Base-by-base conservation (phyloP, 352 stramenopile genomes). In the Globisporangium okanoganense region DNA sequence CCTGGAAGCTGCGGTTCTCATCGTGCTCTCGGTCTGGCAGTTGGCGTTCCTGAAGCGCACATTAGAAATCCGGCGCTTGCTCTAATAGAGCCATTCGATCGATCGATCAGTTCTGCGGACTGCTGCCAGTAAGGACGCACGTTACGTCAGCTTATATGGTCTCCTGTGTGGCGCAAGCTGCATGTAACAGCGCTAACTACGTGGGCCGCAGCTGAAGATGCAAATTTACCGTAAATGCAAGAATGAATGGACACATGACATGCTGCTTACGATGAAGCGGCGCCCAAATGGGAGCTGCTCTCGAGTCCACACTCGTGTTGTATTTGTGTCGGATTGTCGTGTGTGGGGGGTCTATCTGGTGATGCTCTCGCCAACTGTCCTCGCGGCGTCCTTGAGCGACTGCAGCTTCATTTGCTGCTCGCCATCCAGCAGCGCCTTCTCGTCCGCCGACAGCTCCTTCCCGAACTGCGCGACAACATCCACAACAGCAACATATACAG, bases 11-110 rank as follows among this genome's bases (percentile, higher is more conserved):
- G 48, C 89, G 29, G 77, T 94, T 47, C 70, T 96, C 2, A 59
- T 73, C 18, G 62, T 73, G 40, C 72, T 96, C 22, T 86, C 86
- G 1, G 58, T 94, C 64, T 87, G 83, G 55, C 87, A 96, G 71
- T 87, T 96, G 59, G 76, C 78, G 9, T 95, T 92, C 70, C 70
- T 96, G 57, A 72, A 79, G 18, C 83, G 87, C 49, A 93, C 85
- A 35, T 72, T 96, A 25, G 87, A 96, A 72, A 83, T 96, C 48
- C 82, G 84, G 47, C 85, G 87, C 50, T 69, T 94, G 38, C 75
- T 96, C 62, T 95, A 90, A 65, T 61, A 47, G 62, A 35, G 22
- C n/a, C 16, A 25, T 44, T 44, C 16, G 16, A 44, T 20, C 38
- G 13, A 6, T n/a, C 36, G 18, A 14, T 14, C 13, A 38, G 33